A percentile compares a stretch with the other conserved stretches of the same genome.
These are phyloP conservation scores for Mycena vulgaris DNA, from an alignment of 768 basidiomycete species.

Conservation along the genomic window DNA sequence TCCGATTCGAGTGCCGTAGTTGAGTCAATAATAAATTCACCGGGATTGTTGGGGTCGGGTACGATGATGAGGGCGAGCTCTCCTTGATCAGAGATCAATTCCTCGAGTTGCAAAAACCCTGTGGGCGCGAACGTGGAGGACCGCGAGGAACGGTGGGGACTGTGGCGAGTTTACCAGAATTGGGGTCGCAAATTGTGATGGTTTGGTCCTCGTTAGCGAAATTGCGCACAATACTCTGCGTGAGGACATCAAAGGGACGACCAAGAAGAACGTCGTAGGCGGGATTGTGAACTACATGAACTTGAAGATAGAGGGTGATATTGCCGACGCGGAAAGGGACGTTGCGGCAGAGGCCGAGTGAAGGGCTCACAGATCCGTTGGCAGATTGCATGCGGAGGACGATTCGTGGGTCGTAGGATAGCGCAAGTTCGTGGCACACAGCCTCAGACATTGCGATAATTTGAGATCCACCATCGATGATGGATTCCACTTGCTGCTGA, in stretches of 20 bases:
- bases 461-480: slow-evolving; percentile 40
- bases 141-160: slow-evolving; percentile 24
- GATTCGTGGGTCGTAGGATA: slow-evolving; percentile 4
- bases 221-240: background rate
- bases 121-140: background rate
- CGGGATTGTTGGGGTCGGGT: background rate
- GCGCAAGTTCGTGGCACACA: slow-evolving; percentile 18
- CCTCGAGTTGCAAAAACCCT: slow-evolving; percentile 13
- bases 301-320: slow-evolving; percentile 23
- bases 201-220: slow-evolving; percentile 9
- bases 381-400: slow-evolving; percentile 9
- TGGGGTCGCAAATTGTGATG: slow-evolving; percentile 14
- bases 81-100: slow-evolving; percentile 15
- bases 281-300: slow-evolving; percentile 15
- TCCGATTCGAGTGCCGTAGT: background rate
- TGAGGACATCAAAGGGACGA: slow-evolving; percentile 27
- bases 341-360: slow-evolving; percentile 29
- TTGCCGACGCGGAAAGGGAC: slow-evolving; percentile 26
- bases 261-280: slow-evolving; percentile 21
- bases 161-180: background rate
- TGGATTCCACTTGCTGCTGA: slow-evolving; percentile 19
- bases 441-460: slow-evolving; percentile 44
- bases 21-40: background rate
- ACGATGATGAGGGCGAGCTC: slow-evolving; percentile 17
- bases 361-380: background rate